Conservation (phyloP, 2,329 filamentous ascomycete genomes). For the Akanthomyces muscarius region DNA sequence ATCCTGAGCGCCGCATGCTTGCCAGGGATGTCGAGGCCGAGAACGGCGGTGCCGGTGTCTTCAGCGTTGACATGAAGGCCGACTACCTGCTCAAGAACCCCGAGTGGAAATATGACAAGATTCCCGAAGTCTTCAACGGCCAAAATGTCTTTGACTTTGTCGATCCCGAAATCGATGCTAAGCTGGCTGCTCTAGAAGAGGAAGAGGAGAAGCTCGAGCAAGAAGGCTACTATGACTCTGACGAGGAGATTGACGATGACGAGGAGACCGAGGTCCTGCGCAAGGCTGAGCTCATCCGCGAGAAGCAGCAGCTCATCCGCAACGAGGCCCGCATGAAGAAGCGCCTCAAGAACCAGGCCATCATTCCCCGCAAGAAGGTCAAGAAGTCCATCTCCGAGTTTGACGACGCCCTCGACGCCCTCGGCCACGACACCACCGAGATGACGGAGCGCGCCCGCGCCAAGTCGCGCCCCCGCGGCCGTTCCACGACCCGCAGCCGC, state of each 20-base stretch:
- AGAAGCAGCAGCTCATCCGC: constrained; percentile 87
- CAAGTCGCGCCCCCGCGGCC: constrained; percentile 62
- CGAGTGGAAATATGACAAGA: constrained; percentile 94
- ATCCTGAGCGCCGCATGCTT: constrained; percentile 77
- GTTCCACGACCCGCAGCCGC: constrained; percentile 61
- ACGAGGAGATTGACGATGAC: constrained; percentile 76
- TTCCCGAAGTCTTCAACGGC: constrained; percentile 90
- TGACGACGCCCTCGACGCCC: constrained; percentile 76
- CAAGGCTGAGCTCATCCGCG: constrained; percentile 92
- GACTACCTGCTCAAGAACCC: constrained; percentile 84
- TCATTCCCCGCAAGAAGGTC: constrained; percentile 79
- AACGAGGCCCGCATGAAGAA: constrained; percentile 96
- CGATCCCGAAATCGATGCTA: constrained; percentile 92
- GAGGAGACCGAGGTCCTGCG: constrained; percentile 82
- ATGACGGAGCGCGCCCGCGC: constrained; percentile 70
- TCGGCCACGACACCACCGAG: constrained; percentile 78
- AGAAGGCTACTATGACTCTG: constrained; percentile 90
- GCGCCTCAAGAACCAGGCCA: constrained; percentile 92
- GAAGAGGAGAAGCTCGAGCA: constrained; percentile 91
- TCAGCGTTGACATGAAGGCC: constrained; percentile 85
- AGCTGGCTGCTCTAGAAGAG: constrained; percentile 85
- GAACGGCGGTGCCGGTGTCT: constrained; percentile 92
- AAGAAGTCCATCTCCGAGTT: constrained; percentile 83
- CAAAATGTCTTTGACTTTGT: constrained; percentile 98
- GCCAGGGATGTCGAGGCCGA: constrained; percentile 87